A percentile compares a stretch with the other conserved stretches of the same genome.
Evolutionary conservation across 768 basidiomycete genomes (phyloP).

Genomic region (Lyophyllum semitale): DNA sequence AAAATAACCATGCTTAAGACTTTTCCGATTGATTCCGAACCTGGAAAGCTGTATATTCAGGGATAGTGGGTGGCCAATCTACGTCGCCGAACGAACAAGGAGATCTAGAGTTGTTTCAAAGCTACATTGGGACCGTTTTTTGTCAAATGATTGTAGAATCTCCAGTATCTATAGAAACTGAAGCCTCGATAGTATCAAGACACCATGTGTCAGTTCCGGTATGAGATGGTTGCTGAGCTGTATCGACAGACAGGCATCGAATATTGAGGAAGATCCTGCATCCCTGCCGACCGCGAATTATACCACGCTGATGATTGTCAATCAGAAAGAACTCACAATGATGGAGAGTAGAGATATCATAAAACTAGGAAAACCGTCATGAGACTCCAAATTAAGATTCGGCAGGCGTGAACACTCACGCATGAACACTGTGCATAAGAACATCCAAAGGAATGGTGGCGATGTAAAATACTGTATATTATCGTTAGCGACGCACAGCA

Average conservation of each 20-base stretch:
- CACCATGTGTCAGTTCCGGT: background rate
- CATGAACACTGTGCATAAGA: background rate
- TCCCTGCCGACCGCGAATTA: background rate
- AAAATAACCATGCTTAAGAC: no score
- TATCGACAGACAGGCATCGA: background rate
- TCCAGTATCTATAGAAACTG: no score
- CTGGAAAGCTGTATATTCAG: no score
- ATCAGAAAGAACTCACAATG: background rate
- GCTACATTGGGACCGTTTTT: no score
- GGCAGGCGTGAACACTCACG: no score
- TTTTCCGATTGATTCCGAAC: no score
- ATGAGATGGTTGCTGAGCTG: no score
- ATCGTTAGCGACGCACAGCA: background rate
- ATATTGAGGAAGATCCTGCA: background rate
- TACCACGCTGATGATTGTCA: no score
- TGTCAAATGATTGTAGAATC: no score
- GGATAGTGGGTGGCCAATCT: no score
- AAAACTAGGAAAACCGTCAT: background rate
- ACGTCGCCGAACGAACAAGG: no score
- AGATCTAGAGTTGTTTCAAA: no score
- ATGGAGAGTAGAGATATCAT: background rate
- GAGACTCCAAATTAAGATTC: background rate
- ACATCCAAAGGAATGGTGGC: background rate
- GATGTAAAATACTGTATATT: background rate
- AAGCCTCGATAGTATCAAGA: conserved; percentile 4